Conservation (phyloP, 495 filamentous ascomycete species). For the Paragyromitra xinjiangensis region DNA sequence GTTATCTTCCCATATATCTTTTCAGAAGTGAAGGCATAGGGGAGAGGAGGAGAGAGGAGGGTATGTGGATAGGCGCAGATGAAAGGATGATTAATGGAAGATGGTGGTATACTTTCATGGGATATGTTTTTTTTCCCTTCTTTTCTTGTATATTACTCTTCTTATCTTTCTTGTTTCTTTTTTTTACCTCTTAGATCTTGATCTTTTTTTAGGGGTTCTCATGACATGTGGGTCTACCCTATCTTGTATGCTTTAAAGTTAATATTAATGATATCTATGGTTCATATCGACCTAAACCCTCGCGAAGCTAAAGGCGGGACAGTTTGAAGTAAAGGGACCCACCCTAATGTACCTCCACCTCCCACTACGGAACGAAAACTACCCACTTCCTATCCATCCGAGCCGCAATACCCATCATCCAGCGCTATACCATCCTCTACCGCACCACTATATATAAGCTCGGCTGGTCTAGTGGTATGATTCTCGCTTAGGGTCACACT, state of each 20-base stretch:
- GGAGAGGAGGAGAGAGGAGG: neutral
- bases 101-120: neutral
- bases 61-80: constrained; percentile 1
- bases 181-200: neutral
- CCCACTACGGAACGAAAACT: too few species aligned
- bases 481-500: constrained; percentile 45
- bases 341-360: too few species aligned
- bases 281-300: neutral
- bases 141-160: neutral
- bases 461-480: constrained; percentile 47
- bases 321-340: neutral
- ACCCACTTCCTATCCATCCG: too few species aligned
- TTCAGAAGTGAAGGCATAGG: constrained; percentile 62
- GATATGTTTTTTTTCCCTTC: neutral
- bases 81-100: constrained; percentile 1
- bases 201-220: neutral
- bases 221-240: neutral
- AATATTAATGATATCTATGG: constrained; percentile 8
- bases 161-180: neutral
- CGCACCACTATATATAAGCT: neutral
- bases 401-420: too few species aligned
- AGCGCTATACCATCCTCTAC: neutral
- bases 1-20: constrained; percentile 89
- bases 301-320: too few species aligned
- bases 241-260: neutral